A percentile compares a stretch with the other conserved stretches of the same genome.
Evolutionary conservation across 2,329 filamentous ascomycete genomes (phyloP).

Genomic region (Ceratocystis ficicola): DNA sequence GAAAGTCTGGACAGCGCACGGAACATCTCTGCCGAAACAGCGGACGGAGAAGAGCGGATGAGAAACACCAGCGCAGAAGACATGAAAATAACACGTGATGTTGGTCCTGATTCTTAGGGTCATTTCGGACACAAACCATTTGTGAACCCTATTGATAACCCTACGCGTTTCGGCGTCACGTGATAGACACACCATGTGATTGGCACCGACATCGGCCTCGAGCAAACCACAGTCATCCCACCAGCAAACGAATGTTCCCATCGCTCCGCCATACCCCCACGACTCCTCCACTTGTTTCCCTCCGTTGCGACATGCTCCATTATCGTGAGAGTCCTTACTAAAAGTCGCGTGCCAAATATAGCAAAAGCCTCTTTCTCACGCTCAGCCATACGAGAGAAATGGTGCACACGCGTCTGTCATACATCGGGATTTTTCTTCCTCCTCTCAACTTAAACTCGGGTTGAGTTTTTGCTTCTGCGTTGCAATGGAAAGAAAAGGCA

Average conservation of each 20-base stretch:
- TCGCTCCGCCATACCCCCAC: not conserved
- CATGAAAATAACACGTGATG: not conserved
- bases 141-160: not conserved
- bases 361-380: not conserved
- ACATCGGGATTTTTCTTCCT: conserved; percentile 10
- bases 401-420: not conserved
- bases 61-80: not conserved
- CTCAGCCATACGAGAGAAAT: not conserved
- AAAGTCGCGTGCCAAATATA: not conserved
- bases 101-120: not conserved
- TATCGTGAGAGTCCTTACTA: not conserved
- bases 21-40: too few relatives aligned
- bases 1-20: too few relatives aligned
- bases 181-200: rapidly evolving
- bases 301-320: not conserved
- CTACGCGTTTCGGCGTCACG: not conserved
- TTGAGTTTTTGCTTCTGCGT: not conserved
- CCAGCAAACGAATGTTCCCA: not conserved
- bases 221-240: not conserved
- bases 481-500: not conserved
- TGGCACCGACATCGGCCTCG: not conserved
- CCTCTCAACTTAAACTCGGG: conserved; percentile 4
- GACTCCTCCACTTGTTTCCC: not conserved
- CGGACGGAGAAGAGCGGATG: not conserved
- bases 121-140: not conserved